Conservation (phyloP, 257 asterid species). For the Handroanthus guayacan region DNA sequence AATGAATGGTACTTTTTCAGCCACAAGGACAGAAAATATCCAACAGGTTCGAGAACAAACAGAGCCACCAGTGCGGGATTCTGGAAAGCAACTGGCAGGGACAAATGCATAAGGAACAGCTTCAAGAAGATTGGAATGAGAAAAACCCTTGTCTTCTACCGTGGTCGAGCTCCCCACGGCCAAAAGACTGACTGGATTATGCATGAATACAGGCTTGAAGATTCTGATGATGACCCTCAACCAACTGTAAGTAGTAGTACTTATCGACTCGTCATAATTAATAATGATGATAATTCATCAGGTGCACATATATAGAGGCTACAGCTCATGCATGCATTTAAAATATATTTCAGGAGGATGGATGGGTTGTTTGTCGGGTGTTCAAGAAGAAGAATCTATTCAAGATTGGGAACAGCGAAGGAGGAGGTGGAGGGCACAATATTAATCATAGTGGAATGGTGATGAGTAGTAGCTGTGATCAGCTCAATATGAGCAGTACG, state of each 20-base stretch:
- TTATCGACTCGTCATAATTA: no score
- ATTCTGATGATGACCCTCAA: conserved; percentile 50
- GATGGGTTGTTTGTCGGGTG: conserved; percentile 94
- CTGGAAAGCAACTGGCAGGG: conserved; percentile 96
- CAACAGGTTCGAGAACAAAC: conserved; percentile 87
- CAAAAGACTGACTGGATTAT: conserved; percentile 93
- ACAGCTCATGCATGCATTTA: neutral
- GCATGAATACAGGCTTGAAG: conserved; percentile 91
- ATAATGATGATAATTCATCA: neutral
- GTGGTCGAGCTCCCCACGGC: conserved; percentile 96
- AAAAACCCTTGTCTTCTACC: conserved; percentile 86
- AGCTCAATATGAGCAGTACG: conserved; percentile 33
- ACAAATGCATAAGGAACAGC: conserved; percentile 82
- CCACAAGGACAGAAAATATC: conserved; percentile 95
- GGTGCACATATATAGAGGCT: no score
- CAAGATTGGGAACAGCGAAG: conserved; percentile 56
- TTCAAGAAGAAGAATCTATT: conserved; percentile 90
- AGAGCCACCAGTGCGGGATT: conserved; percentile 89
- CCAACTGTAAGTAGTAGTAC: conserved; percentile 44
- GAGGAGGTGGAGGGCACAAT: conserved; percentile 40
- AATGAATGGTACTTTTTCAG: conserved; percentile 95
- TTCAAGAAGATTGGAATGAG: conserved; percentile 87
- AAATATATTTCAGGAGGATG: conserved; percentile 64
- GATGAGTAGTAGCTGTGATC: conserved; percentile 28
- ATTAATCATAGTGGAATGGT: conserved; percentile 12